A percentile compares a stretch with the other conserved stretches of the same genome.
These are phyloP conservation scores for Mrakia blollopis DNA, from an alignment of 768 basidiomycete species.

Conservation along the genomic window DNA sequence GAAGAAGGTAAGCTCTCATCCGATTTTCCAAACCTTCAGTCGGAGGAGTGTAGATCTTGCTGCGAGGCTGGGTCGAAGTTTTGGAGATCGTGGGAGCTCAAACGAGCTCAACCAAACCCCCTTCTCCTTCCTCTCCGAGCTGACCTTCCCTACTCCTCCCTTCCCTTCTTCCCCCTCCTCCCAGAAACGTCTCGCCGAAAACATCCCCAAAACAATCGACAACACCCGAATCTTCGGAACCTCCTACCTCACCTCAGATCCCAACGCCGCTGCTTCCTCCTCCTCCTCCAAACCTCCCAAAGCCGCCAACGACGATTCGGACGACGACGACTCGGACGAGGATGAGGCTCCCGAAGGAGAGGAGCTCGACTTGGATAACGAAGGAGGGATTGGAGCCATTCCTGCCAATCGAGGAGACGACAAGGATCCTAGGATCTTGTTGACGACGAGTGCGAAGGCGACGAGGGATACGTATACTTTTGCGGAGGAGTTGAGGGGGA, in stretches of 20 bases:
- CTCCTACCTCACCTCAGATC: constrained; percentile 47
- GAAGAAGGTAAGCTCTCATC: constrained; percentile 59
- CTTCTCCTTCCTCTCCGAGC: neutral
- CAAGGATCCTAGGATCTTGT: constrained; percentile 56
- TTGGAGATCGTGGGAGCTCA: neutral
- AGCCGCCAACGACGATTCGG: constrained; percentile 31
- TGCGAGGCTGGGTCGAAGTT: no score
- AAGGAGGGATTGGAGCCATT: constrained; percentile 32
- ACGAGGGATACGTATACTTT: constrained; percentile 87
- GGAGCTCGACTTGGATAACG: constrained; percentile 13
- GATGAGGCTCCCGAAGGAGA: neutral
- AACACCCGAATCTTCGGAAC: constrained; percentile 73
- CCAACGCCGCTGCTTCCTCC: constrained; percentile 31
- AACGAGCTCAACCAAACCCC: no score
- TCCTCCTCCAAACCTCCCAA: constrained; percentile 3
- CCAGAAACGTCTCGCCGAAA: constrained; percentile 75
- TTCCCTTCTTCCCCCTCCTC: neutral
- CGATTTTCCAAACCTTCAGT: no score
- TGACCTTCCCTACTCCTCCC: neutral
- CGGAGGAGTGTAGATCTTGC: no score
- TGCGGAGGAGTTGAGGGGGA: constrained; percentile 79
- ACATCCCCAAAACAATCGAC: constrained; percentile 86
- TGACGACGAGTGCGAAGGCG: constrained; percentile 84
- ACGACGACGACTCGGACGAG: neutral
- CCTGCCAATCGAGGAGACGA: constrained; percentile 13